These are phyloP conservation scores for Cokeromyces recurvatus DNA, from an alignment of 371 early-diverging fungal genomes.

Conservation along the genomic window DNA sequence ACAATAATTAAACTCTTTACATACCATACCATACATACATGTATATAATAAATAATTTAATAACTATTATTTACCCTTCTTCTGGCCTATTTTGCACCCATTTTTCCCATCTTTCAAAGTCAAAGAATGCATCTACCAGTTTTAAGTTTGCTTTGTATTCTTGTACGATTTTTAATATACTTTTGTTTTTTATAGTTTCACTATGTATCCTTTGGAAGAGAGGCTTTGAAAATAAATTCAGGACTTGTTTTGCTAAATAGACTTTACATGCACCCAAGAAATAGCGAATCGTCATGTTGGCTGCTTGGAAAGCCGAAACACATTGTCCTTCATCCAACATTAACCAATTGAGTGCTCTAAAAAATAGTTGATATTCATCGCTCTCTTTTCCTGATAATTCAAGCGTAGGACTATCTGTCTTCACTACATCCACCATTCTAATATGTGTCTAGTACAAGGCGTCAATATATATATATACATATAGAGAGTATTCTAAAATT, in stretches of 20 bases:
- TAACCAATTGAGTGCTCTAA: conserved; percentile 5
- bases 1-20: too few species aligned
- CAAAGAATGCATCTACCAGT: too few species aligned
- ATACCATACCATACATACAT: too few species aligned
- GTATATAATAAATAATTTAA: too few species aligned
- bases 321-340: conserved; percentile 1
- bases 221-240: background rate
- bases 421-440: too few species aligned
- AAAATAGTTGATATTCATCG: background rate
- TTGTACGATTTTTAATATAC: background rate
- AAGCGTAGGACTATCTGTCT: too few species aligned
- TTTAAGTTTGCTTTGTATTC: too few species aligned
- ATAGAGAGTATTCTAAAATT: too few species aligned
- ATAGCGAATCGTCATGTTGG: conserved; percentile 5
- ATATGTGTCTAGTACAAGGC: too few species aligned
- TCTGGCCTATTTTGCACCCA: background rate
- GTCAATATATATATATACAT: too few species aligned
- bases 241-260: conserved; percentile 1
- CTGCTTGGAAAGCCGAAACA: conserved; percentile 1
- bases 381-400: background rate
- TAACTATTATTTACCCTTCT: background rate
- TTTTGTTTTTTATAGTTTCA: background rate
- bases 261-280: conserved; percentile 3
- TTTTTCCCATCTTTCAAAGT: background rate
- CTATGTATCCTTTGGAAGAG: background rate